These are phyloP conservation scores for Fusarium sp. DNA, from an alignment of 2,329 filamentous ascomycete species.

Conservation along the genomic window DNA sequence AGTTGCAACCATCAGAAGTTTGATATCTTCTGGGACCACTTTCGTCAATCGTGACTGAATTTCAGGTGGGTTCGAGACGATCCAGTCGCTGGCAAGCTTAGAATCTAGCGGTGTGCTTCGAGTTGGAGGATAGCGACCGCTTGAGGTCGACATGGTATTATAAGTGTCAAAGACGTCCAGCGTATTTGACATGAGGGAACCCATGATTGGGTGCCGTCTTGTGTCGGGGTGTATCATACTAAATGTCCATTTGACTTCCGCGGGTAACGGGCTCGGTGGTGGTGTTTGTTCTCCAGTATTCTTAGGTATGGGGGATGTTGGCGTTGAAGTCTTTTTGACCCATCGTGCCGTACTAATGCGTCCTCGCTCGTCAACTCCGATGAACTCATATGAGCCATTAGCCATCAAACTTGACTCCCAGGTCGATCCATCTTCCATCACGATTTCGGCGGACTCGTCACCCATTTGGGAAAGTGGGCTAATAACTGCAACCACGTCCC, in stretches of 20 bases:
- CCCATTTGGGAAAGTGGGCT: slow-evolving; percentile 63
- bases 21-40: slow-evolving; percentile 47
- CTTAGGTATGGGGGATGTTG: slow-evolving; percentile 25
- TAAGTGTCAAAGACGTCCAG: slow-evolving; percentile 78
- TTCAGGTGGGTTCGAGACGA: slow-evolving; percentile 28
- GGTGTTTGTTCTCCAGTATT: slow-evolving; percentile 35
- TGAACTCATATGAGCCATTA: slow-evolving; percentile 73
- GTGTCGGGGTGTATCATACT: slow-evolving; percentile 77
- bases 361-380: slow-evolving; percentile 66
- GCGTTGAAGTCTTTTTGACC: slow-evolving; percentile 61
- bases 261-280: slow-evolving; percentile 38
- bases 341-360: slow-evolving; percentile 71
- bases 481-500: slow-evolving; percentile 73
- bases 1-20: slow-evolving; percentile 51
- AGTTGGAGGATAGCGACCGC: slow-evolving; percentile 58
- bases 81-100: slow-evolving; percentile 32
- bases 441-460: slow-evolving; percentile 70
- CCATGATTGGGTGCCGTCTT: slow-evolving; percentile 78
- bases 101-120: slow-evolving; percentile 46
- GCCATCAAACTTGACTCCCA: slow-evolving; percentile 64
- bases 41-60: slow-evolving; percentile 45
- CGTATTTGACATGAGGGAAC: slow-evolving; percentile 68
- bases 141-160: slow-evolving; percentile 62
- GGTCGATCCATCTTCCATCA: slow-evolving; percentile 69
- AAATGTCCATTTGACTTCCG: slow-evolving; percentile 74